Evolutionary conservation across 192 early-diverging fungal genomes (phyloP).

Genomic region (Rhizoclosmatium sp.): DNA sequence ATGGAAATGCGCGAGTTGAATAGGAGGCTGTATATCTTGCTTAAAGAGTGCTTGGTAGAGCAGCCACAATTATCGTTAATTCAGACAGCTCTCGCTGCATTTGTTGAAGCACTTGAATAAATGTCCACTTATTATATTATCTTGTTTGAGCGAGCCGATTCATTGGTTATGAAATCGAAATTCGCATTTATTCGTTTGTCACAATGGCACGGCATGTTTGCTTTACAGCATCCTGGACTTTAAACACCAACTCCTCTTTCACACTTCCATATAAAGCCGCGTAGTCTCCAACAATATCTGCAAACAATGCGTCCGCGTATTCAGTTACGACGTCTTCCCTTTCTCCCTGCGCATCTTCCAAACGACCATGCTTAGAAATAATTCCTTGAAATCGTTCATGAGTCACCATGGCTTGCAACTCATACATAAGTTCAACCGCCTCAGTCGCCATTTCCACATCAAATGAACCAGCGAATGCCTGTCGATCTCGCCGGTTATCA

Average conservation of each 20-base stretch:
- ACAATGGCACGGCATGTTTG: too few species aligned
- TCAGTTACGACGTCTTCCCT: neutral
- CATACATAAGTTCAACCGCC: neutral
- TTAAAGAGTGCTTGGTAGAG: too few species aligned
- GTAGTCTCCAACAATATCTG: neutral
- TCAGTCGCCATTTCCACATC: neutral
- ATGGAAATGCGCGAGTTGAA: too few species aligned
- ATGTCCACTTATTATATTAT: too few species aligned
- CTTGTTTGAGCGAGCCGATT: too few species aligned
- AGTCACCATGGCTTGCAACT: neutral
- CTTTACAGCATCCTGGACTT: too few species aligned
- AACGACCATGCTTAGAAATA: neutral
- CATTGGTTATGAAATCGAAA: too few species aligned
- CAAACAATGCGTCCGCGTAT: neutral
- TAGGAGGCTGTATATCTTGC: too few species aligned
- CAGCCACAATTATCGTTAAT: too few species aligned
- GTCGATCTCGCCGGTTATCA: neutral
- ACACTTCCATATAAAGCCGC: neutral
- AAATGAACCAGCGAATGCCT: neutral
- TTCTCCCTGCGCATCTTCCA: neutral
- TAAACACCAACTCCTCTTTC: neutral
- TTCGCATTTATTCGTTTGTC: too few species aligned
- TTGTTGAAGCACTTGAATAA: too few species aligned
- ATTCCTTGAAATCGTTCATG: slow-evolving; percentile 5
- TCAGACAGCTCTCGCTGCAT: too few species aligned